Percentiles rank a stretch among this genome's conserved stretches.
These are phyloP conservation scores for Dissophora ornata DNA, from an alignment of 192 early-diverging fungal genomes.

Conservation along the genomic window DNA sequence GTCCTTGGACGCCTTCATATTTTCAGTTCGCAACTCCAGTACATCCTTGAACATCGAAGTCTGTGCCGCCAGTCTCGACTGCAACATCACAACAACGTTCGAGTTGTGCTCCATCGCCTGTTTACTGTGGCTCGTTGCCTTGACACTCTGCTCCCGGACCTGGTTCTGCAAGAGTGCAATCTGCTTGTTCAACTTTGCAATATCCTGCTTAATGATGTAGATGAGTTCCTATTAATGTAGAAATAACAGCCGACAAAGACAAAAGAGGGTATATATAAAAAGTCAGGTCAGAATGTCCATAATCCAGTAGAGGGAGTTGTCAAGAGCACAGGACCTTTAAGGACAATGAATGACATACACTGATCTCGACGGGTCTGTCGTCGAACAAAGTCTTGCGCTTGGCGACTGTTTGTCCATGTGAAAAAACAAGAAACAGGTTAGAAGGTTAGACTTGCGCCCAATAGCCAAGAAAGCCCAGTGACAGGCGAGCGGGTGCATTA, in stretches of 20 bases:
- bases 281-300: neutral
- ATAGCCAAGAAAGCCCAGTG: slow-evolving; percentile 66
- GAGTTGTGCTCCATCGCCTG: slow-evolving; percentile 91
- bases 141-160: slow-evolving; percentile 66
- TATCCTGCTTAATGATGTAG: slow-evolving; percentile 95
- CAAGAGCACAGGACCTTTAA: neutral
- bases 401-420: slow-evolving; percentile 86
- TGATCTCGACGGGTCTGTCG: slow-evolving; percentile 96
- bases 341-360: slow-evolving; percentile 57
- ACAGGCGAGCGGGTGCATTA: too few relatives aligned
- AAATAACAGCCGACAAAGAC: slow-evolving; percentile 1
- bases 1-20: slow-evolving; percentile 91
- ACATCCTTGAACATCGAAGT: slow-evolving; percentile 93
- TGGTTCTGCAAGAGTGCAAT: slow-evolving; percentile 92
- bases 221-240: slow-evolving; percentile 79
- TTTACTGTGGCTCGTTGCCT: slow-evolving; percentile 68
- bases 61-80: slow-evolving; percentile 90
- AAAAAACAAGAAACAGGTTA: slow-evolving; percentile 77
- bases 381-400: slow-evolving; percentile 97
- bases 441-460: slow-evolving; percentile 89
- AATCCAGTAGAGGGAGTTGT: neutral
- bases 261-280: neutral
- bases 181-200: slow-evolving; percentile 93
- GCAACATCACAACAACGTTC: slow-evolving; percentile 88
- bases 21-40: slow-evolving; percentile 91